Evolutionary conservation across 2,329 filamentous ascomycete species (phyloP).

Genomic region (Curvularia eragrostidis): DNA sequence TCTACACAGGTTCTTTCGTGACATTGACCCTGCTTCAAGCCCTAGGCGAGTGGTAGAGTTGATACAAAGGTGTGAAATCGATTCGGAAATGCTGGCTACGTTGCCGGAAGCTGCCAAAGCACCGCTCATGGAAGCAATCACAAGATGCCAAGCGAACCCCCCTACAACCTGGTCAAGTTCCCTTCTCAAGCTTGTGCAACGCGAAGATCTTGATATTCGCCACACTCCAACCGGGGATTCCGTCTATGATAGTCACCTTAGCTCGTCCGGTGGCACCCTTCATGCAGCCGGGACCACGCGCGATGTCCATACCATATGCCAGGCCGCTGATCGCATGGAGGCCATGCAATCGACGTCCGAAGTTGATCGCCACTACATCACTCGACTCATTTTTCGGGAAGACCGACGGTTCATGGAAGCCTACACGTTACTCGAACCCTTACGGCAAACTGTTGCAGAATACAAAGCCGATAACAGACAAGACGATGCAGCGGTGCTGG

Average conservation of each 20-base stretch:
- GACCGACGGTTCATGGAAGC: slow-evolving; percentile 91
- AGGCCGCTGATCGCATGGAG: slow-evolving; percentile 67
- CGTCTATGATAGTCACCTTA: slow-evolving; percentile 34
- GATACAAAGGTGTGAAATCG: slow-evolving; percentile 74
- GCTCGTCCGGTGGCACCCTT: slow-evolving; percentile 19
- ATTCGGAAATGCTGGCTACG: slow-evolving; percentile 73
- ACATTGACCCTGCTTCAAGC: slow-evolving; percentile 49
- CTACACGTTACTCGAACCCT: slow-evolving; percentile 81
- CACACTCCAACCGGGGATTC: slow-evolving; percentile 28
- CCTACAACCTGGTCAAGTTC: slow-evolving; percentile 76
- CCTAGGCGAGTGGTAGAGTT: slow-evolving; percentile 72
- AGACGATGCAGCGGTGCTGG: slow-evolving; percentile 85
- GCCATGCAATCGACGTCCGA: slow-evolving; percentile 81
- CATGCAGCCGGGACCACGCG: slow-evolving; percentile 45
- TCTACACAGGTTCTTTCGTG: slow-evolving; percentile 71
- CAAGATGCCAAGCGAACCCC: slow-evolving; percentile 82
- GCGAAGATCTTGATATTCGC: slow-evolving; percentile 73
- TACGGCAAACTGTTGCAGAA: slow-evolving; percentile 78
- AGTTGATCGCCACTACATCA: slow-evolving; percentile 80
- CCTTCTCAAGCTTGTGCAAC: slow-evolving; percentile 76
- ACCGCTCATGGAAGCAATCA: slow-evolving; percentile 81
- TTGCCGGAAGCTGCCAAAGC: slow-evolving; percentile 84
- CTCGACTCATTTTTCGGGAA: slow-evolving; percentile 86
- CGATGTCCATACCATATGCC: slow-evolving; percentile 81
- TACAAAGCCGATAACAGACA: slow-evolving; percentile 76